phyloP scores from a whole-genome alignment of 257 asterid species.

The Gynochthodes officinalis region DNA sequence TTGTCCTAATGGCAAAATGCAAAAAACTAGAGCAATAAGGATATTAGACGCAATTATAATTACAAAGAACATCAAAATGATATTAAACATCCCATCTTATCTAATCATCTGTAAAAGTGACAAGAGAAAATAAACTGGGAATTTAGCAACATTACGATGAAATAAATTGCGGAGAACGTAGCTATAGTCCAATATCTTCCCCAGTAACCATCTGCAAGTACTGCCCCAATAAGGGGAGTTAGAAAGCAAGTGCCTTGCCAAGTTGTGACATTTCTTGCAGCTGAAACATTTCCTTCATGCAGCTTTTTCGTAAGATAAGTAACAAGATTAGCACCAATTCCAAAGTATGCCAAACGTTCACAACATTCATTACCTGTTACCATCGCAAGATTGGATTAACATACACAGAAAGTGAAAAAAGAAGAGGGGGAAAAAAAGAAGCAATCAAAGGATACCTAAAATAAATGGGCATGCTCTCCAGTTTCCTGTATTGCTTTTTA shows the following conservation, averaged over 20 bases:
- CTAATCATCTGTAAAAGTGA: background rate
- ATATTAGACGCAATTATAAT: background rate
- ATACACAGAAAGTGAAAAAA: slow-evolving; percentile 3
- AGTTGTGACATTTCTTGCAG: slow-evolving; percentile 93
- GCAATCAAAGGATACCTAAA: slow-evolving; percentile 58
- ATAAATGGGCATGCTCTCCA: slow-evolving; percentile 98
- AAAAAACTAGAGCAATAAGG: background rate
- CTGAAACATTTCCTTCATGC: slow-evolving; percentile 87
- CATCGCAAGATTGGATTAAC: slow-evolving; percentile 21
- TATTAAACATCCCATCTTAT: slow-evolving; percentile 6
- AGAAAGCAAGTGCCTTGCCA: slow-evolving; percentile 98
- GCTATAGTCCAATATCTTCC: slow-evolving; percentile 99
- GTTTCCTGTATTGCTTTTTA: slow-evolving; percentile 87
- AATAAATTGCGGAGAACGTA: slow-evolving; percentile 84
- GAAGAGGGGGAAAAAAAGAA: background rate
- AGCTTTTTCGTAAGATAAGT: slow-evolving; percentile 80
- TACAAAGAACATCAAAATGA: background rate
- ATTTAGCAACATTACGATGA: slow-evolving; percentile 45
- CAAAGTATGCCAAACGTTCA: slow-evolving; percentile 96
- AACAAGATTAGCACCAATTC: slow-evolving; percentile 87
- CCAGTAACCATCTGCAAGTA: slow-evolving; percentile 95
- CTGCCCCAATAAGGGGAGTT: slow-evolving; percentile 92
- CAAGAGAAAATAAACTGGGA: background rate
- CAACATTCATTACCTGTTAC: slow-evolving; percentile 91
- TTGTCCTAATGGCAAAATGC: background rate